Conservation (phyloP, 306 rosid genomes). For the Gastrolobium villosum region DNA sequence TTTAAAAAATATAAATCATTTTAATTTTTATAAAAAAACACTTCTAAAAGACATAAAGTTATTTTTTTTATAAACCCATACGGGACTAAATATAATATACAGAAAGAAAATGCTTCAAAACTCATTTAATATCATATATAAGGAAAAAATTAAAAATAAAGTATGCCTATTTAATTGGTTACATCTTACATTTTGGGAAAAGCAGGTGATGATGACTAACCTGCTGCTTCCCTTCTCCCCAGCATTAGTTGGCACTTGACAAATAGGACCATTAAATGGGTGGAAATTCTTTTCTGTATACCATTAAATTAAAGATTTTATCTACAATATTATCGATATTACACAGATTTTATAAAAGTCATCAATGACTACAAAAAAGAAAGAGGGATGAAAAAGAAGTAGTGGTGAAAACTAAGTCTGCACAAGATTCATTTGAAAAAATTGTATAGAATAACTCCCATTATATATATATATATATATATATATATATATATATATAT, state of each 20-base stretch:
- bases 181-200: background rate
- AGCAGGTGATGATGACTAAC: background rate
- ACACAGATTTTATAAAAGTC: background rate
- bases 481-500: too few relatives aligned
- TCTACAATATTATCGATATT: background rate
- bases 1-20: too few relatives aligned
- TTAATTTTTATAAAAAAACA: too few relatives aligned
- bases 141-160: too few relatives aligned
- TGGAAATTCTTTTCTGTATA: background rate
- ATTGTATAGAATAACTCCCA: background rate
- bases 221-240: background rate
- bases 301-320: background rate
- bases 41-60: too few relatives aligned
- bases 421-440: background rate
- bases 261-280: too few relatives aligned
- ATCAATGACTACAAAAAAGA: constrained; percentile 6
- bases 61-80: too few relatives aligned
- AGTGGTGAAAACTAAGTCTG: background rate
- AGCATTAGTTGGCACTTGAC: background rate
- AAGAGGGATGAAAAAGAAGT: background rate
- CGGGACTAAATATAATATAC: too few relatives aligned
- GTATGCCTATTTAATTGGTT: background rate
- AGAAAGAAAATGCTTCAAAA: too few relatives aligned
- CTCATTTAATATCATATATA: too few relatives aligned
- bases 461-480: background rate